A percentile compares a stretch with the other conserved stretches of the same genome.
Evolutionary conservation across 441 rosid genomes (phyloP).

Genomic region (Jatropha podagrica): DNA sequence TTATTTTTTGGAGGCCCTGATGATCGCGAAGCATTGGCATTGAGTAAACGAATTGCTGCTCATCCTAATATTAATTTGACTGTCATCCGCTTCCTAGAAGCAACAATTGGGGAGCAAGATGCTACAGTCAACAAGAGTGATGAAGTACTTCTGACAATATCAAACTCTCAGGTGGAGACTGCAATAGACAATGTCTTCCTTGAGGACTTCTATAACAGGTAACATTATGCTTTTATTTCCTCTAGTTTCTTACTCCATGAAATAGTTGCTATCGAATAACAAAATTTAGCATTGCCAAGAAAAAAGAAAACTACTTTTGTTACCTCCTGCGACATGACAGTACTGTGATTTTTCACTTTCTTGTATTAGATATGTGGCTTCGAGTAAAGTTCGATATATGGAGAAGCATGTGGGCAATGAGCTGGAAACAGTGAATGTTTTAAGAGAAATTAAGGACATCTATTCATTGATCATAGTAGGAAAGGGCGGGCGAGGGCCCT

Average conservation of each 20-base stretch:
- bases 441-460: conserved; percentile 52
- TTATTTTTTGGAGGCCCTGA: conserved; percentile 85
- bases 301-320: neutral
- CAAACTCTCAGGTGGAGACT: conserved; percentile 36
- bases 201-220: conserved; percentile 59
- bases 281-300: neutral
- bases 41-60: conserved; percentile 50
- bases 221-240: no score
- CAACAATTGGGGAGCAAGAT: conserved; percentile 19
- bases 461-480: conserved; percentile 72
- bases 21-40: conserved; percentile 82
- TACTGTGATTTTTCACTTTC: neutral
- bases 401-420: conserved; percentile 58
- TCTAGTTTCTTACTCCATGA: neutral
- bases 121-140: conserved; percentile 28
- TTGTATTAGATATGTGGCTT: conserved; percentile 44
- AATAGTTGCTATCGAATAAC: no score
- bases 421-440: conserved; percentile 39
- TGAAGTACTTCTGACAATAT: conserved; percentile 45
- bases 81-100: conserved; percentile 48
- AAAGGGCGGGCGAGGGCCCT: conserved; percentile 49
- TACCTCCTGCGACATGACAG: neutral
- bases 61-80: conserved; percentile 56
- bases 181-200: conserved; percentile 49
- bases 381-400: conserved; percentile 56